phyloP scores from a whole-genome alignment of 1,284 basidiomycete species.

The Sanguinoderma infundibulare region DNA sequence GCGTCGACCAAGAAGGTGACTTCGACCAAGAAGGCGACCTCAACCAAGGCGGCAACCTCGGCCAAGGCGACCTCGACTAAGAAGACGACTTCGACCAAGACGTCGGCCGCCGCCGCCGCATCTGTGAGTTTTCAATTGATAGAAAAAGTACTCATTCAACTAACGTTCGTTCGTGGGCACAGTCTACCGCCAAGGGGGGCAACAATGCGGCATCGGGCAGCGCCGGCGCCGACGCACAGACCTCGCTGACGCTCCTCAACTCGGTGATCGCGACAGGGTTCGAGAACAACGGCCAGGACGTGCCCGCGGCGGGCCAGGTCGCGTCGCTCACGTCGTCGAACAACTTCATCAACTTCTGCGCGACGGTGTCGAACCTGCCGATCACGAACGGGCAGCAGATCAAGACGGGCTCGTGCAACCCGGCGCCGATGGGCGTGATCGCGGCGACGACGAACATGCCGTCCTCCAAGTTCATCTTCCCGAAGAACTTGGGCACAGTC shows the following conservation, averaged over 20 bases:
- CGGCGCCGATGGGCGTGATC: slow-evolving; percentile 65
- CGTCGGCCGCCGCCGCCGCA: too few species aligned
- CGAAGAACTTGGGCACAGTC: slow-evolving; percentile 58
- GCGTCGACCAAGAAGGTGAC: slow-evolving; percentile 4
- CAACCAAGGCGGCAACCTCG: not conserved
- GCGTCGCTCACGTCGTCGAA: slow-evolving; percentile 51
- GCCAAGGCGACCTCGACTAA: not conserved
- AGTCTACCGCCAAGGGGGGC: slow-evolving; percentile 17
- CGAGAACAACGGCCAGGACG: slow-evolving; percentile 44
- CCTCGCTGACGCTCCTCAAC: slow-evolving; percentile 33
- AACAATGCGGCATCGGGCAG: slow-evolving; percentile 11
- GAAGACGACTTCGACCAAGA: too few species aligned
- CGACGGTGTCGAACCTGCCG: slow-evolving; percentile 36
- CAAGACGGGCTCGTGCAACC: slow-evolving; percentile 63
- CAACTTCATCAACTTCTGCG: slow-evolving; percentile 61
- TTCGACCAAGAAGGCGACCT: not conserved
- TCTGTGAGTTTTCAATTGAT: too few species aligned
- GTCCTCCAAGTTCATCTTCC: slow-evolving; percentile 59
- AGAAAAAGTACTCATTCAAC: not conserved
- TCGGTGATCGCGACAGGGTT: slow-evolving; percentile 35
- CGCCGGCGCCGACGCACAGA: slow-evolving; percentile 32
- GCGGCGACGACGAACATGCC: slow-evolving; percentile 61
- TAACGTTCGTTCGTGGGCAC: not conserved
- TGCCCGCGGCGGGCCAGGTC: slow-evolving; percentile 46
- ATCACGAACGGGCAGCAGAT: slow-evolving; percentile 51